phyloP scores from a whole-genome alignment of 75 land plant species.

The Sequoiadendron giganteum region DNA sequence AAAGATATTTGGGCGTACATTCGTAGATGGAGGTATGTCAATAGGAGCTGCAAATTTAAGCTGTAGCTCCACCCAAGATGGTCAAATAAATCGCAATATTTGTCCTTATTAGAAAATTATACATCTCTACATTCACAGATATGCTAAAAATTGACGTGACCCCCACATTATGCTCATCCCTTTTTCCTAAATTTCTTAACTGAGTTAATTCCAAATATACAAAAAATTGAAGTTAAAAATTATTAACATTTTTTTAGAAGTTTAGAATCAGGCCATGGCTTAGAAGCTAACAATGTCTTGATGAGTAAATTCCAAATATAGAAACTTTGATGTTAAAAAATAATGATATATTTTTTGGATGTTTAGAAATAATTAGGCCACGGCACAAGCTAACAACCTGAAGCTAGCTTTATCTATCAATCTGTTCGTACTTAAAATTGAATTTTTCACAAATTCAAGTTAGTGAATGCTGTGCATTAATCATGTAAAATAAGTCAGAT shows the following conservation, averaged over 20 bases:
- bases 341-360: neutral
- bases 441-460: neutral
- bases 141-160: neutral
- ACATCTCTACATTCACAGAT: neutral
- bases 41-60: neutral
- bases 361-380: neutral
- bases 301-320: neutral
- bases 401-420: neutral
- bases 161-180: neutral
- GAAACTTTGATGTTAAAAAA: neutral
- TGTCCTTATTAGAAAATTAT: neutral
- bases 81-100: neutral
- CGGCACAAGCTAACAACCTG: neutral
- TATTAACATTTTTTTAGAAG: neutral
- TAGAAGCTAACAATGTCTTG: neutral
- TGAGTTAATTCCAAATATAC: neutral
- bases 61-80: neutral
- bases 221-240: neutral
- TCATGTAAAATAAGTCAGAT: neutral
- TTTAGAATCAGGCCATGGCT: neutral
- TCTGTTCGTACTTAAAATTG: neutral
- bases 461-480: neutral
- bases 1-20: neutral
- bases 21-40: neutral
- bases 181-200: neutral